Conservation (phyloP, 1,284 basidiomycete species). For the Trametes versicolor region DNA sequence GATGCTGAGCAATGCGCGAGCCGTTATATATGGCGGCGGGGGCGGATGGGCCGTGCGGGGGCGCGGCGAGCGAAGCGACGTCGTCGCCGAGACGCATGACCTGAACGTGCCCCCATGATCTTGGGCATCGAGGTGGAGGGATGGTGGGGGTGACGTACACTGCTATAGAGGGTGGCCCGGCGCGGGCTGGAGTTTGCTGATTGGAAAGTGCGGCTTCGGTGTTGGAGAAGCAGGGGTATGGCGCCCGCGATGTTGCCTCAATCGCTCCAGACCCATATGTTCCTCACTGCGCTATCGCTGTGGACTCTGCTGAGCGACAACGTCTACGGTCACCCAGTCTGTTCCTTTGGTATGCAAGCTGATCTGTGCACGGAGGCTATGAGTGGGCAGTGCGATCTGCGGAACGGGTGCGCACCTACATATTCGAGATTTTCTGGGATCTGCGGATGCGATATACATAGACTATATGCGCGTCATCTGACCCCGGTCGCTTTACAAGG, state of each 20-base stretch:
- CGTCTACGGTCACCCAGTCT: no score
- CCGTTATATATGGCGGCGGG: conserved; percentile 4
- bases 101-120: conserved; percentile 8
- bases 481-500: conserved; percentile 1
- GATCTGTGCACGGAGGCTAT: no score
- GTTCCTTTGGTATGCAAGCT: no score
- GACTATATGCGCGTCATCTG: conserved; percentile 12
- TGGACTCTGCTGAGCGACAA: no score
- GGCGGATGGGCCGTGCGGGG: conserved; percentile 3
- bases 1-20: neutral
- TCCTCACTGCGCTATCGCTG: neutral
- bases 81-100: conserved; percentile 10
- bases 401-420: neutral
- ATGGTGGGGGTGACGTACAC: conserved; percentile 9
- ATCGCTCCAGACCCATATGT: neutral
- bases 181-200: conserved; percentile 6
- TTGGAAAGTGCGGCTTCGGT: conserved; percentile 6
- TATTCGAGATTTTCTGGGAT: conserved; percentile 1
- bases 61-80: conserved; percentile 9
- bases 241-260: conserved; percentile 1
- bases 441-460: conserved; percentile 3
- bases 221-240: conserved; percentile 1
- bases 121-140: conserved; percentile 1
- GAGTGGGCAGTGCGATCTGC: neutral
- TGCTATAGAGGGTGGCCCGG: conserved; percentile 5